Conservation (phyloP, 1,139 yeast species). For the Candida albicans region DNA sequence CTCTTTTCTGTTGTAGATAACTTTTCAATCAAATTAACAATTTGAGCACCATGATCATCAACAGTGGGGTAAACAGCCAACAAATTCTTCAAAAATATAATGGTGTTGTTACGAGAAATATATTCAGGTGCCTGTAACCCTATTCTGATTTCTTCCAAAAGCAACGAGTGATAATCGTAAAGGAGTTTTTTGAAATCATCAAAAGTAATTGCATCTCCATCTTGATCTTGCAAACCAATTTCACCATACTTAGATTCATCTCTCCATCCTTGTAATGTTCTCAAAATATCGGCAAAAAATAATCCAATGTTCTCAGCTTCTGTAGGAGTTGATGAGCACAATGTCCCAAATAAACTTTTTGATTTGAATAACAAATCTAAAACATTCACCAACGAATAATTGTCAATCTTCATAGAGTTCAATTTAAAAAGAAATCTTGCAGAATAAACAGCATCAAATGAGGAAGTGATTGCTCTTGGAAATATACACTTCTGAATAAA, state of each 20-base stretch:
- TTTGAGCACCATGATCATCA: conserved; percentile 62
- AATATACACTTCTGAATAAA: conserved; percentile 67
- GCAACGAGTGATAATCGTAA: conserved; percentile 55
- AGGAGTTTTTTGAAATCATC: conserved; percentile 44
- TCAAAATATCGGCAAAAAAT: conserved; percentile 61
- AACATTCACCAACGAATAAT: conserved; percentile 45
- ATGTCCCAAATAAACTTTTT: conserved; percentile 54
- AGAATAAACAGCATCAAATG: conserved; percentile 78
- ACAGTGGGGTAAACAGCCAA: conserved; percentile 67
- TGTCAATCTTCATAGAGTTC: conserved; percentile 41
- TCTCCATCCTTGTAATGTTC: conserved; percentile 46
- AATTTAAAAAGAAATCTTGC: conserved; percentile 60
- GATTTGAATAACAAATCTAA: conserved; percentile 52
- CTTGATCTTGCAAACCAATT: conserved; percentile 12
- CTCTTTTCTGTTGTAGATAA: conserved; percentile 59
- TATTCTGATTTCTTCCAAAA: conserved; percentile 47
- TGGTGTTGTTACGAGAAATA: conserved; percentile 79
- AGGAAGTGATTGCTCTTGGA: conserved; percentile 78
- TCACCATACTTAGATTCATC: conserved; percentile 21
- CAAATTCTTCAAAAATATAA: conserved; percentile 71
- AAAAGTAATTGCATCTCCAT: conserved; percentile 21
- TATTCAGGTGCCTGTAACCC: conserved; percentile 62
- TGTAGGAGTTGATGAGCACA: conserved; percentile 69
- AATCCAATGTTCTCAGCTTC: conserved; percentile 86
- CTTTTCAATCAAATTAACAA: conserved; percentile 48